Base-by-base conservation (phyloP, 257 asterid genomes). In the Knoxia roxburghii region DNA sequence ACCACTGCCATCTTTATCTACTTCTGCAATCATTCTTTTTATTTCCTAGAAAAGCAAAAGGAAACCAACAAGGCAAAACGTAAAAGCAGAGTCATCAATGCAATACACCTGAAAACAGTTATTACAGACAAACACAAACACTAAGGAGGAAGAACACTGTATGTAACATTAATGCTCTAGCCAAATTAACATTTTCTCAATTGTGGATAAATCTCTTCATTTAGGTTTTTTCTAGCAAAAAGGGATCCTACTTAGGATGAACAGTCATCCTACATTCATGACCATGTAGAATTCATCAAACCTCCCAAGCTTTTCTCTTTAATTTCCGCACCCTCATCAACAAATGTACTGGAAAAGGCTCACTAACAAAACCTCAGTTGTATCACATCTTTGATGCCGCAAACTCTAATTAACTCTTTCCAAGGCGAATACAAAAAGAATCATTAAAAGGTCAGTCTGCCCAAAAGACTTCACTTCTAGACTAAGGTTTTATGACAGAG, bases 1-100 rank as follows among this genome's bases (percentile, higher is more conserved):
- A n/a, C 97, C 99, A 84, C 96, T 93, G 37, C 90, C 95, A 80
- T 90, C 97, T 78, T 90, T 90, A 79, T 88, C 96, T 23, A 93
- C 95, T 67, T 90, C 99, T 65, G 96, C 96, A 72, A 93, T 90
- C 97, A 93, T 90, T 61, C 84, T 78, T 54, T 65, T 79, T 62
- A 90, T 89, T 80, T 93, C 95, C 99, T 93, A 89, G 51, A 52
- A 37, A 65, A 67, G 41, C n/a, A 32, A 65, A 54, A 51, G 5
- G 43, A 53, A 54, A 40, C 12, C 52, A 48, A 11, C 30, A 50
- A 24, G 1, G 3, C 17, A n/a, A 15, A 20, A 29, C 13, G 4
- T 30, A 57, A 57, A 12, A 57, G 26, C 17, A 8, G 24, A 57
- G 24, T 57, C 43, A 57, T 57, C 41, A 32, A 57, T 15, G 53